Evolutionary conservation across 2,329 filamentous ascomycete genomes (phyloP).

Genomic region (Fusarium nematophilum): DNA sequence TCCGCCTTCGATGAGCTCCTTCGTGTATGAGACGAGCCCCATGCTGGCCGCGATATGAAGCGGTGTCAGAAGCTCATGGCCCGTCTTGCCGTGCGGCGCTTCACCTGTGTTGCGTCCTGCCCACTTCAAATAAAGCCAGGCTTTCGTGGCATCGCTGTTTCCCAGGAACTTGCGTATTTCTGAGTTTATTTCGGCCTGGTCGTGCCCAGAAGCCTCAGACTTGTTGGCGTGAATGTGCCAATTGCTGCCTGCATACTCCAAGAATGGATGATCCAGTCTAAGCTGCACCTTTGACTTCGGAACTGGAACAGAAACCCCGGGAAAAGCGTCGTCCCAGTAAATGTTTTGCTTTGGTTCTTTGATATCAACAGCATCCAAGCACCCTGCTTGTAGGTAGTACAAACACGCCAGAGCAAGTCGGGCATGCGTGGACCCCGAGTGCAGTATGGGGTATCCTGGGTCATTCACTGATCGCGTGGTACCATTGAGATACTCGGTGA

Average conservation of each 20-base stretch:
- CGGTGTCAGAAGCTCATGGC: background rate
- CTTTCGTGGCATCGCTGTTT: constrained; percentile 7
- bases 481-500: constrained; percentile 31
- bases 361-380: background rate
- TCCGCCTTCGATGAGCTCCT: constrained; percentile 22
- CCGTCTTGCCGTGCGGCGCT: too few species aligned
- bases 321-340: too few species aligned
- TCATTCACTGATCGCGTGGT: background rate
- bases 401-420: constrained; percentile 18
- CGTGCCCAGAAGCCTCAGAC: constrained; percentile 30
- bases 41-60: constrained; percentile 35
- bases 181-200: constrained; percentile 23
- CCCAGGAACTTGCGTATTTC: constrained; percentile 20
- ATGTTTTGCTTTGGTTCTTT: background rate
- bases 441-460: constrained; percentile 1
- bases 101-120: background rate
- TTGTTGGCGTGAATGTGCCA: constrained; percentile 45
- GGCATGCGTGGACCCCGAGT: constrained; percentile 13
- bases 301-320: too few species aligned
- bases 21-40: constrained; percentile 32
- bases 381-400: constrained; percentile 13
- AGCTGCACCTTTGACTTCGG: background rate
- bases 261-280: constrained; percentile 41
- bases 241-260: constrained; percentile 45
- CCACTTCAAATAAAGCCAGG: constrained; percentile 28